Evolutionary conservation across 768 basidiomycete genomes (phyloP).

Genomic region (Phaffia australis): DNA sequence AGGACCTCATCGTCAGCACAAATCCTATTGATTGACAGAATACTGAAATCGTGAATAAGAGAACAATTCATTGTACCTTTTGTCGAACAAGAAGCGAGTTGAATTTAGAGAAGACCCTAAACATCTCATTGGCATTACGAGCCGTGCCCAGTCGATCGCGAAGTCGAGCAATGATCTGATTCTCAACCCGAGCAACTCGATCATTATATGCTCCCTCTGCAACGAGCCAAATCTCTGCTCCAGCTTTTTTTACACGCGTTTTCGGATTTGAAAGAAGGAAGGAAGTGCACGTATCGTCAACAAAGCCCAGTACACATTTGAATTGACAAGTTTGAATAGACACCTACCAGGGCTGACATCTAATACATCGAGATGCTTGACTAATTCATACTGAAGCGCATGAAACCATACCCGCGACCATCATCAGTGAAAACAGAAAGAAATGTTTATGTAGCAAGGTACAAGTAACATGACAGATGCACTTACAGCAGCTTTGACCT

Average conservation of each 20-base stretch:
- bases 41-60: not conserved
- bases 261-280: not conserved
- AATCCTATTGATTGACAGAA: not conserved
- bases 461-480: not conserved
- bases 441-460: not conserved
- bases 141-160: slow-evolving; percentile 88
- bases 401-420: not conserved
- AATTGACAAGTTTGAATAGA: slow-evolving; percentile 32
- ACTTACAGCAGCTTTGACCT: slow-evolving; percentile 66
- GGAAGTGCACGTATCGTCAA: too few relatives aligned
- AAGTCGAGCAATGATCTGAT: slow-evolving; percentile 90
- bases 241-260: slow-evolving; percentile 48
- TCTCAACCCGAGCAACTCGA: slow-evolving; percentile 91
- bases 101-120: slow-evolving; percentile 96
- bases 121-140: slow-evolving; percentile 98
- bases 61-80: slow-evolving; percentile 51
- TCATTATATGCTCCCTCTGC: slow-evolving; percentile 98
- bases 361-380: slow-evolving; percentile 90
- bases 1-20: not conserved
- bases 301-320: too few relatives aligned
- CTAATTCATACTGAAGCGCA: slow-evolving; percentile 60
- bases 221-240: slow-evolving; percentile 93
- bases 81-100: slow-evolving; percentile 92
- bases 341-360: slow-evolving; percentile 73
- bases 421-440: not conserved